Base-by-base conservation (phyloP, 2,329 filamentous ascomycete species). In the Colletotrichum australisinense region DNA sequence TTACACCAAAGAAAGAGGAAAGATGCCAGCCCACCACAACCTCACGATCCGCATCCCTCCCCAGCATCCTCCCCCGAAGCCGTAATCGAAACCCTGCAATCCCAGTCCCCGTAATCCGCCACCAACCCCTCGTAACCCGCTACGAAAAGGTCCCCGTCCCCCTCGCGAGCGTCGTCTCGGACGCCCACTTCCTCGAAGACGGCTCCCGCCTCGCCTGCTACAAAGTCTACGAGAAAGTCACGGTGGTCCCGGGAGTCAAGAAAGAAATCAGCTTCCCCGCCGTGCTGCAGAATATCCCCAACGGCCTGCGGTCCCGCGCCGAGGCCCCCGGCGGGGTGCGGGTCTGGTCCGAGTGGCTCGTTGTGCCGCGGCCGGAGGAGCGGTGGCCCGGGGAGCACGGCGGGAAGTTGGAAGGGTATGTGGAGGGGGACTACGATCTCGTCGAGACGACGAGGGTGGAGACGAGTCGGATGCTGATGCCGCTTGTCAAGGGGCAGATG, bases 301-400 rank as follows among this genome's bases (percentile, higher is more conserved):
- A 80, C 46, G 86, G 86, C 60, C 78, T 85, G 35, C 81, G 86
- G n/a, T 83, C 83, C 66, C 80, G 86, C 52, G 85, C 84, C 62
- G 79, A 84, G 53, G 85, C 85, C 5, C 79, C 82, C 3, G 84
- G 80, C 28, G 85, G 85, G 49, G 84, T 87, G 26, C 79, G 80
- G 19, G 82, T 87, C 65, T 83, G 86, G 79, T 83, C 77, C 55
- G 81, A 82, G 74, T 83, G 80, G 75, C 76, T 69, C 55, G 80
- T 82, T 62, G 71, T 69, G 24, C 71, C 59, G 28, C 26, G 73
- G 14, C 60, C 78, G 76, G 63, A 75, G 69, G 68, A 78, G 74
- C 62, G 74, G 56, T 59, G 72, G 67, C 63, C 67, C 26, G 74
- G 63, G 59, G 72, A 72, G 59, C 55, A 64, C 24, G 32, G 22